These are phyloP conservation scores for Ilex paraguariensis DNA, from an alignment of 305 asterid species.

Conservation along the genomic window DNA sequence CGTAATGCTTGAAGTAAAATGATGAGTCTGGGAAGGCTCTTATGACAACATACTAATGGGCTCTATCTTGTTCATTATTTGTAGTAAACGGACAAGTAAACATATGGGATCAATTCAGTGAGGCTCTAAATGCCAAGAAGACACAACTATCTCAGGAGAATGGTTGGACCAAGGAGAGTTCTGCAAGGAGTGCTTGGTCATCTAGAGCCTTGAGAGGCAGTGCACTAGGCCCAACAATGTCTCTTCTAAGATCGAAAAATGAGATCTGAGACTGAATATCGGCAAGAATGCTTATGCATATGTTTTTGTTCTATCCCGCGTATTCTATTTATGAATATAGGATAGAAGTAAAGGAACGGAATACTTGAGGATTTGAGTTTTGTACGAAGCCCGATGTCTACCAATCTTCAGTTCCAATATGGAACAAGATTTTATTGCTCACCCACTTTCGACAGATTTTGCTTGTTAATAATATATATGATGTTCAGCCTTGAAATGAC, in stretches of 20 bases:
- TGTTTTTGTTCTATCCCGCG: too few relatives aligned
- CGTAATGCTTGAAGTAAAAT: neutral
- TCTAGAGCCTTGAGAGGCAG: constrained; percentile 56
- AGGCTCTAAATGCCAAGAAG: constrained; percentile 56
- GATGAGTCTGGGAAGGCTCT: neutral
- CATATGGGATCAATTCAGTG: constrained; percentile 70
- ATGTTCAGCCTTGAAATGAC: too few relatives aligned
- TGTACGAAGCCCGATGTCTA: neutral
- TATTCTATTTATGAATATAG: too few relatives aligned
- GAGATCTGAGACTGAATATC: constrained; percentile 20
- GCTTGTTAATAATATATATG: too few relatives aligned
- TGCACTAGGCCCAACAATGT: constrained; percentile 72
- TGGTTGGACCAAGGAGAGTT: constrained; percentile 28
- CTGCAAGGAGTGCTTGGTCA: constrained; percentile 51
- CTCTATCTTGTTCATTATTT: constrained; percentile 6
- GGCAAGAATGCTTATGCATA: neutral
- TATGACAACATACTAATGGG: neutral
- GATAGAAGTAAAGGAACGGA: too few relatives aligned
- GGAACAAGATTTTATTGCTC: too few relatives aligned
- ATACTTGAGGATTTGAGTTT: neutral
- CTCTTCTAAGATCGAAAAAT: constrained; percentile 56
- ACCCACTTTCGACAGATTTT: too few relatives aligned
- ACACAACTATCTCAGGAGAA: constrained; percentile 40
- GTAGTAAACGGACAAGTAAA: constrained; percentile 35
- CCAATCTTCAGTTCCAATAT: neutral